Base-by-base conservation (phyloP, 1,284 basidiomycete genomes). In the Xanthoconium separans region DNA sequence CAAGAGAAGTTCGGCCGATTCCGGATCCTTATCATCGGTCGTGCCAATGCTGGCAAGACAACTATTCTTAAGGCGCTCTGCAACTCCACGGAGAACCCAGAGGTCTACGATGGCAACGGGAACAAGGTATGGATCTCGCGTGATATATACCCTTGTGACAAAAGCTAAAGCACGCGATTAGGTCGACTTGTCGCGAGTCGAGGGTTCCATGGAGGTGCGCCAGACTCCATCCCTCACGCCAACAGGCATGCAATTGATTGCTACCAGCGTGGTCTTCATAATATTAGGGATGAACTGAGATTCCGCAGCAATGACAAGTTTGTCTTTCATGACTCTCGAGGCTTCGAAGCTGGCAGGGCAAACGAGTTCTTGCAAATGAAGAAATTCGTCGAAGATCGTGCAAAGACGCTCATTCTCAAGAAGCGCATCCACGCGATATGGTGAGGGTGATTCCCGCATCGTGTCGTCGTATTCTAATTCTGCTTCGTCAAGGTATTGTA, bases 101-200 rank as follows among this genome's bases (percentile, higher is more conserved):
- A 50, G 18, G 37, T 56, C 18, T 47, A 36, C 16, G 29, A 50
- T 18, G 43, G 36, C 12, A 8, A 42, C 2, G 44, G 51, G 4
- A 33, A 43, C 15, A 47, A 41, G 42, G 51, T 48, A 31, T 3
- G n/a, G 79, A 27, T 33, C 31, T 33, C 3, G 31, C 3, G 9
- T 33, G 31, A 33, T 33, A 12, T 33, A 12, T 33, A 8, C 31
- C 13, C 11, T 12, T 13, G 13, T 33, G 31, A 12, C 31, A 13
- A 2, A 27, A 4, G 40, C 36, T 18, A 5, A 2, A 16, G 22
- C 24, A 16, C 8, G 36, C 9, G 27, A 44, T 29, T 18, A 44
- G 42, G 16, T 44, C n/a, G 27, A 44, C 30, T 27, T 9, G 6
- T 29, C 27, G 4, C 27, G 29, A 29, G 42, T 44, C 24, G 27